Evolutionary conservation across 2,329 filamentous ascomycete genomes (phyloP), one percentile per base, ranked within the genome.

Genomic region (Aureobasidium sp.): DNA sequence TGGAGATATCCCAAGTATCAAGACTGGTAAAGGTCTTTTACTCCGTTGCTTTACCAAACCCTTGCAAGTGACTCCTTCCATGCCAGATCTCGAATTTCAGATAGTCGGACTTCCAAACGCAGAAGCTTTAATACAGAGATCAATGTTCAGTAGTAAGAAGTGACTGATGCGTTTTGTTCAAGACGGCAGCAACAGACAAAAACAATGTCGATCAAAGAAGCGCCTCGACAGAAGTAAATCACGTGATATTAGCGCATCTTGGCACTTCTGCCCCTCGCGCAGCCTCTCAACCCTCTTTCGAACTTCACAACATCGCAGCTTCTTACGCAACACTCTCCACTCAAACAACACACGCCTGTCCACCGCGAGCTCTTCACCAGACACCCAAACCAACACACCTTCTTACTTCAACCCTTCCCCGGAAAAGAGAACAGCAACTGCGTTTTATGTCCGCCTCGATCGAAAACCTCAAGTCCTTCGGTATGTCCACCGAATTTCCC

Each of bases 391-490:
- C 34, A n/a, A 44, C 42, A 48, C 54, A 48, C 41, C 27, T 30
- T 30, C 7, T 34, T 29, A 25, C 37, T 30, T 11, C n/a, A 58
- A 39, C 54, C 54, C 42, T 48, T 48, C 44, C 53, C 59, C 51
- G 44, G 59, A 61, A 61, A 47, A 54, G 53, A 62, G 48, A 61
- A 58, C 54, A 63, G 36, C 50, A 51, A 61, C 64, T 62, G 63
- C 66, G 64, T 67, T 92, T 91, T 93, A 94, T 95, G 90, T 94
- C 90, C 87, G 66, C 64, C 60, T 59, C 65, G 61, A 94, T 94
- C 89, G 89, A 94, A 91, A 95, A 95, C 85, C 89, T 95, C 81
- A 94, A 94, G 86, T 87, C 88, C 84, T 91, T 91, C 87, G 90
- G 90, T 94, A 82, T 75, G 89, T 82, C 42, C 49, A 63, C 70